Evolutionary conservation across 768 basidiomycete genomes (phyloP).

Genomic region (Mycena floridula): DNA sequence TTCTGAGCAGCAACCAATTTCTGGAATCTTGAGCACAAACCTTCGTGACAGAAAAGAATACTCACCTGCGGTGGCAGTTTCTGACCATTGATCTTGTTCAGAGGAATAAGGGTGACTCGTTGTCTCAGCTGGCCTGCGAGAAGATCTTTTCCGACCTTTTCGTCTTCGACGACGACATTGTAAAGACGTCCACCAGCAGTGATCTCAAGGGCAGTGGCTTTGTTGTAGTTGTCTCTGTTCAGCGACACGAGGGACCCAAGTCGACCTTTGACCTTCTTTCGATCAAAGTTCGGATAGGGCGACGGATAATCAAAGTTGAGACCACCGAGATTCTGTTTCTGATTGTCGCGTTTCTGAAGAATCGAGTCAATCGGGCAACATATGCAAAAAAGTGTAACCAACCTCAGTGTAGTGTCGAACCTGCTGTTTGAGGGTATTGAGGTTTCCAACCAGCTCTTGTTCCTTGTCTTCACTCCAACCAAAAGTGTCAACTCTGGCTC

Average conservation of each 20-base stretch:
- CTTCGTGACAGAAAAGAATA: constrained; percentile 3
- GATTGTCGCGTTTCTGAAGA: constrained; percentile 56
- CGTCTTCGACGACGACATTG: constrained; percentile 92
- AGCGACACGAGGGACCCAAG: constrained; percentile 87
- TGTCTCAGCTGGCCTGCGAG: constrained; percentile 71
- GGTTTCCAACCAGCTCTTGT: constrained; percentile 41
- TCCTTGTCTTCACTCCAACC: constrained; percentile 81
- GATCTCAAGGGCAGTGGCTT: constrained; percentile 89
- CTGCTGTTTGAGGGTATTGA: constrained; percentile 45
- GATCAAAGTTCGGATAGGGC: constrained; percentile 78
- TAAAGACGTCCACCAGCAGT: constrained; percentile 86
- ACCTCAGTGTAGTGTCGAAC: constrained; percentile 64
- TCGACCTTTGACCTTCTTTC: constrained; percentile 82
- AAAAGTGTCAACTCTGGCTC: constrained; percentile 45
- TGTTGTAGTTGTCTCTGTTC: constrained; percentile 59
- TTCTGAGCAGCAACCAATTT: constrained; percentile 69
- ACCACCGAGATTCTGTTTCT: constrained; percentile 59
- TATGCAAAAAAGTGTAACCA: constrained; percentile 9
- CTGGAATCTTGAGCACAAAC: constrained; percentile 37
- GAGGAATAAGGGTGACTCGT: constrained; percentile 88
- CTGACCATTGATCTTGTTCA: constrained; percentile 81
- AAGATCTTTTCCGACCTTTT: constrained; percentile 80
- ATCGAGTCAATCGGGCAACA: constrained; percentile 6
- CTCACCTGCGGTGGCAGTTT: constrained; percentile 38
- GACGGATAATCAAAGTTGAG: constrained; percentile 81